Base-by-base conservation (phyloP, 352 stramenopile genomes). In the Blastocystis sp. region DNA sequence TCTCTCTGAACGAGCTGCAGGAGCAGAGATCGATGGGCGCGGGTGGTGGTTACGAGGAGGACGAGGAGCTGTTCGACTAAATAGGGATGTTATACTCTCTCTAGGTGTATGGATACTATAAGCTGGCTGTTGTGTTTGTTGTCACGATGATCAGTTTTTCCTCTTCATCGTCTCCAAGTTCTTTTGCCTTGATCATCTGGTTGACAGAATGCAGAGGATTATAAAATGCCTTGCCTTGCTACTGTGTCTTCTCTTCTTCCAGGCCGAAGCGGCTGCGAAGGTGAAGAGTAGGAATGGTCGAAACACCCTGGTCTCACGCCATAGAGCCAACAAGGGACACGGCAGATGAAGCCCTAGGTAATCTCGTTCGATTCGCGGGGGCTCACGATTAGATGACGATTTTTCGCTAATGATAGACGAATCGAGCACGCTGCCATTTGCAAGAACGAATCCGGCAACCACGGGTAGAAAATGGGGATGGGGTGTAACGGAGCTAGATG, bases 1-100 rank as follows among this genome's bases (percentile, higher is more conserved):
- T 70, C 1, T 87, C 76, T 24, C 64, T 87, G 21, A 87, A 60
- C 48, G 76, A 87, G 61, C 38, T 87, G 7, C 45, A 87, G 34
- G 64, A 87, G 76, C n/a, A 87, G 64, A 70, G 76, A 87, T 87
- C 76, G 43, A 87, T 87, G 76, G 64, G 64, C 34, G 61, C 76
- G 76, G 42, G 61, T 42, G 64, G 64, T 45, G 63, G 14, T 9
- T 76, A 76, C 60, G 78, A 88, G 28, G 78, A 88, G 68, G 78
- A 88, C 78, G 78, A 54, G 24, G 78, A 88, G 60, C 54, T 88
- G 43, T 88, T 88, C 48, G 61, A 88, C 21, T 87, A 87, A 64
- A 88, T 69, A 43, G 34, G 11, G 64, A 48, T 9, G 17, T 24
- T 14, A 48, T 74, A 6, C 17, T 48, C 24, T 69, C 45, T 81